Base-by-base conservation (phyloP, 495 filamentous ascomycete genomes). In the Usnea hakonensis region DNA sequence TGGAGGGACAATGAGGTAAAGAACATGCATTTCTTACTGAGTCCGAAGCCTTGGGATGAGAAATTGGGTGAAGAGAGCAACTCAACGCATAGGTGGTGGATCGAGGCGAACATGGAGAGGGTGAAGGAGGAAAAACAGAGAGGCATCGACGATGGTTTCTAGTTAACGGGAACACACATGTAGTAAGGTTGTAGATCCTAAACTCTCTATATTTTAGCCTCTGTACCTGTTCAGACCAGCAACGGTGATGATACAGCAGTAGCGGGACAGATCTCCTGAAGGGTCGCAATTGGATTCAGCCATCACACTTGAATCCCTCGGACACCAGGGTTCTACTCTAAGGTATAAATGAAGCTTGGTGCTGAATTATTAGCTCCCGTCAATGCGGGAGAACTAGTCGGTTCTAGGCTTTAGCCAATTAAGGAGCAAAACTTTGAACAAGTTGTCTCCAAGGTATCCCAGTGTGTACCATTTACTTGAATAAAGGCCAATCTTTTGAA, bases 11-110 rank as follows among this genome's bases (percentile, higher is more conserved):
- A 85, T 17, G 66, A 79, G 62, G 87, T 94, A 21, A 90, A 88
- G 79, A 90, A 89, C 70, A 70, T 92, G 21, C 90, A 94, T 70
- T 92, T 88, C 67, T 86, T 95, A 28, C 69, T 94, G n/a, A 78
- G 75, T 35, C 87, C 86, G 32, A 94, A 95, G 72, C 90, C 90
- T 30, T 93, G 90, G 90, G 84, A 91, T 68, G 82, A 88, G 71
- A 69, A 70, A 61, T 65, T 76, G 46, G 76, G 74, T 33, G 66
- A 78, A 59, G 70, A 75, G 60, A 67, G 69, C 55, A 75, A 88
- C 70, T 76, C 81, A 65, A 83, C 78, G 1, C 81, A 86, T 75
- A 73, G 70, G 21, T 90, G 88, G 87, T 90, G 88, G 88, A 81
- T 79, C 71, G 72, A 79, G 53, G 64, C 74, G 4, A 86, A 86